Evolutionary conservation across 2,329 filamentous ascomycete genomes (phyloP).

Genomic region (Trichoderma sp.): DNA sequence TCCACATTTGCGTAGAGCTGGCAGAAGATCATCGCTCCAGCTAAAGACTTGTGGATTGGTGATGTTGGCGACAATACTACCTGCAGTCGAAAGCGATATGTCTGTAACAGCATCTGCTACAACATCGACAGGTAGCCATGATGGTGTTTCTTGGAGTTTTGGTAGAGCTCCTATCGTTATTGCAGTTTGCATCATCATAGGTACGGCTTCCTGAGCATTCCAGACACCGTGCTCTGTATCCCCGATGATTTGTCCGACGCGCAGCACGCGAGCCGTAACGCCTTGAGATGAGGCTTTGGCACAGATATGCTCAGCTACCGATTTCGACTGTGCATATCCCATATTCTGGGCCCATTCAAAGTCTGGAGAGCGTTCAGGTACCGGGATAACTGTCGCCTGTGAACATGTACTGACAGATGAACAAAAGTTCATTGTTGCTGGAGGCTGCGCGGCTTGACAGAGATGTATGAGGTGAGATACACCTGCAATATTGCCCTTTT

Average conservation of each 20-base stretch:
- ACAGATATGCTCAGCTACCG: conserved; percentile 39
- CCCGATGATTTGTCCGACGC: conserved; percentile 51
- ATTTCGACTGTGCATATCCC: conserved; percentile 44
- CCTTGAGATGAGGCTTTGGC: conserved; percentile 36
- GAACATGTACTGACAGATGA: conserved; percentile 10
- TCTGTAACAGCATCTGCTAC: conserved; percentile 1
- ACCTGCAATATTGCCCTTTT: neutral
- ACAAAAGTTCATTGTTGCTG: conserved; percentile 11
- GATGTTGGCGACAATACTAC: neutral
- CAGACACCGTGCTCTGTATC: conserved; percentile 47
- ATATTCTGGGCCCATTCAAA: conserved; percentile 41
- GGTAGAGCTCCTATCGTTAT: conserved; percentile 47
- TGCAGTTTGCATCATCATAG: conserved; percentile 49
- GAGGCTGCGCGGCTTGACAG: neutral
- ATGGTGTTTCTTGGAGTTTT: neutral
- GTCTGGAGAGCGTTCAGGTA: conserved; percentile 28
- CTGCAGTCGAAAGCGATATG: neutral
- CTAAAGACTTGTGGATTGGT: neutral
- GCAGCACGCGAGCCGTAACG: conserved; percentile 38
- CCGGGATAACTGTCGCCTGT: neutral
- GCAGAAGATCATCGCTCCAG: neutral
- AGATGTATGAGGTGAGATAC: neutral
- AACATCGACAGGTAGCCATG: conserved; percentile 5
- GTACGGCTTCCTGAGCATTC: conserved; percentile 51
- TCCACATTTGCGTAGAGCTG: conserved; percentile 1